phyloP scores from a whole-genome alignment of 1,284 basidiomycete genomes.

The Pascua sp. region DNA sequence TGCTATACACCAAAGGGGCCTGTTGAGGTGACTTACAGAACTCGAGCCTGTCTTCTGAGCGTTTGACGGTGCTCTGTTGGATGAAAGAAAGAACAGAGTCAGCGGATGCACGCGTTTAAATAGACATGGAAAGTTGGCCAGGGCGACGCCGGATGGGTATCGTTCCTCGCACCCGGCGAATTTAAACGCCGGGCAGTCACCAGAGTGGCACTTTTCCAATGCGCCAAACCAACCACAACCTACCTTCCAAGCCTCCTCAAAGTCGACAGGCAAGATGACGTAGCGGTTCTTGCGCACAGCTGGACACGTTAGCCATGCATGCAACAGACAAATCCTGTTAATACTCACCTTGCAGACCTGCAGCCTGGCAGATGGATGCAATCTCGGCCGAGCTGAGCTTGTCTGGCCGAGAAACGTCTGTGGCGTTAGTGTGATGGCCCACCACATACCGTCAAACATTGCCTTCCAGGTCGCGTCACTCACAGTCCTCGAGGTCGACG shows the following conservation, averaged over 20 bases:
- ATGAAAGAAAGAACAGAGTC: conserved; percentile 24
- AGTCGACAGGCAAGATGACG: conserved; percentile 93
- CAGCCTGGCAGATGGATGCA: conserved; percentile 91
- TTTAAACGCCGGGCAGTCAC: conserved; percentile 10
- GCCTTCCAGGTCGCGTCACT: conserved; percentile 39
- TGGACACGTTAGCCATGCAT: conserved; percentile 37
- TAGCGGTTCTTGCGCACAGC: conserved; percentile 98
- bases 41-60: conserved; percentile 87
- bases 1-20: not conserved
- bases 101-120: not conserved
- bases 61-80: conserved; percentile 83
- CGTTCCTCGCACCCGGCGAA: conserved; percentile 13
- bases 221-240: conserved; percentile 41
- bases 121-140: no score
- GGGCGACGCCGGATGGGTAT: no score
- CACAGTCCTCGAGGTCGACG: conserved; percentile 97
- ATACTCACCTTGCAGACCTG: conserved; percentile 83
- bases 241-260: conserved; percentile 98
- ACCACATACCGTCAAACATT: no score
- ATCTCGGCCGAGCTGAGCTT: conserved; percentile 94
- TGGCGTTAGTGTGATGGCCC: conserved; percentile 1
- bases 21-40: conserved; percentile 67
- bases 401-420: conserved; percentile 95
- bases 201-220: conserved; percentile 10
- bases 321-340: no score